Base-by-base conservation (phyloP, 495 filamentous ascomycete genomes). In the Aspergillus olivimuriae region DNA sequence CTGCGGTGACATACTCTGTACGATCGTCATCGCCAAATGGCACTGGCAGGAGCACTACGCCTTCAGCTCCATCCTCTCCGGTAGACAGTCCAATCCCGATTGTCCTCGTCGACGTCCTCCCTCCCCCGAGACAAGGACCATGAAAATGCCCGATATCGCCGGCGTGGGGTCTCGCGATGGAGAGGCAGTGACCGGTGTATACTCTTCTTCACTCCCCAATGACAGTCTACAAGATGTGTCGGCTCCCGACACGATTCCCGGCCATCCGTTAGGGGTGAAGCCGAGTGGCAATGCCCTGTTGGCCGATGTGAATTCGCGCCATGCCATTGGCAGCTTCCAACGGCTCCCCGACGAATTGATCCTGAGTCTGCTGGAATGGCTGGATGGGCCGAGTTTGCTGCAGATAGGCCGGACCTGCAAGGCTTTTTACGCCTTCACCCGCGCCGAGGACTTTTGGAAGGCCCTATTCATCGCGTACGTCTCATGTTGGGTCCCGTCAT, bases 381-480 rank as follows among this genome's bases (percentile, higher is more conserved):
- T 97, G 15, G 82, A 94, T 55, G 69, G 74, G 33, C 44, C 52
- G 20, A 70, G 74, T 34, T 65, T 98, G 38, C 59, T 82, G 41
- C 59, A 69, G 4, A 59, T 96, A 18, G 87, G 89, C n/a, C 75
- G 75, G 37, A 86, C 91, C 4, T 96, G 92, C 68, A 89, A 84
- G 60, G 86, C 87, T 23, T 72, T 96, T 12, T 94, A 89, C 70
- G 92, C 90, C 6, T 92, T 89, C 60, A 84, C 84, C 32, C 72
- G 84, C 30, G 76, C 76, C 23, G 92, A 97, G 46, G 92, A 98
- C 47, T 60, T 97, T 19, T 98, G 92, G 92, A 92, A 92, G 65
- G 57, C 79, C 16, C 62, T 95, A 8, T 94, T 89, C 52, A 72
- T 94, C 49, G 73, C 80, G 92, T 98, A 84, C 76, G 87, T 75